Percentiles rank a stretch among this genome's conserved stretches.
These are phyloP conservation scores for Peterozyma xylosa DNA, from an alignment of 805 yeast genomes.

Conservation along the genomic window DNA sequence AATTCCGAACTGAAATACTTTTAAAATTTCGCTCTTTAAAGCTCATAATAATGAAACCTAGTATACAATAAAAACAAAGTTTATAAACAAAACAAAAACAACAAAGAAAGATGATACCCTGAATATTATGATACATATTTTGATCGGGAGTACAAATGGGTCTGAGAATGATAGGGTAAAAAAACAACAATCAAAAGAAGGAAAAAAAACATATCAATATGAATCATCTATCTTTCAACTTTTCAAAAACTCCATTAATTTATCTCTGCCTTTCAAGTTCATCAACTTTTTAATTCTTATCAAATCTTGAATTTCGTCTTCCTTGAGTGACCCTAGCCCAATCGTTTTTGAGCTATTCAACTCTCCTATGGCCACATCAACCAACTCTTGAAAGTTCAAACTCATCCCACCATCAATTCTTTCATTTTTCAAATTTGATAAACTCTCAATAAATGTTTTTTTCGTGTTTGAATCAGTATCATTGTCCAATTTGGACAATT, in stretches of 20 bases:
- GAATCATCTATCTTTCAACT: conserved; percentile 3
- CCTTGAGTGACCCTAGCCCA: conserved; percentile 14
- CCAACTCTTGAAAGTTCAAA: conserved; percentile 40
- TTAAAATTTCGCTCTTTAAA: too few species aligned
- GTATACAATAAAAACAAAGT: too few species aligned
- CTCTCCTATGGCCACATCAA: conserved; percentile 28
- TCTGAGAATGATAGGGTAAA: conserved; percentile 15
- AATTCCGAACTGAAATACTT: too few species aligned
- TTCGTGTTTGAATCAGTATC: conserved; percentile 17
- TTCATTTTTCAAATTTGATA: conserved; percentile 23
- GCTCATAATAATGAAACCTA: too few species aligned
- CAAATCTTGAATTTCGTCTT: conserved; percentile 43
- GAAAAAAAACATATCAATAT: too few species aligned
- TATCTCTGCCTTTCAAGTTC: conserved; percentile 62
- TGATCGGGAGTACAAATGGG: conserved; percentile 27
- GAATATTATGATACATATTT: conserved; percentile 1
- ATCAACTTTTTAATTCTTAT: conserved; percentile 52
- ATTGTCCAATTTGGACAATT: conserved; percentile 20
- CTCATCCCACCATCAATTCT: conserved; percentile 23
- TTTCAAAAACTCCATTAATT: conserved; percentile 50
- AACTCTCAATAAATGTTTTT: conserved; percentile 23
- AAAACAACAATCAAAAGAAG: conserved; percentile 4
- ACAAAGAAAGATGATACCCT: too few species aligned
- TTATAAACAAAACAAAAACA: too few species aligned
- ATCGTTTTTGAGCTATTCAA: conserved; percentile 4